Conservation (phyloP, 148 eudicot species). For the Heliosperma pusillum region DNA sequence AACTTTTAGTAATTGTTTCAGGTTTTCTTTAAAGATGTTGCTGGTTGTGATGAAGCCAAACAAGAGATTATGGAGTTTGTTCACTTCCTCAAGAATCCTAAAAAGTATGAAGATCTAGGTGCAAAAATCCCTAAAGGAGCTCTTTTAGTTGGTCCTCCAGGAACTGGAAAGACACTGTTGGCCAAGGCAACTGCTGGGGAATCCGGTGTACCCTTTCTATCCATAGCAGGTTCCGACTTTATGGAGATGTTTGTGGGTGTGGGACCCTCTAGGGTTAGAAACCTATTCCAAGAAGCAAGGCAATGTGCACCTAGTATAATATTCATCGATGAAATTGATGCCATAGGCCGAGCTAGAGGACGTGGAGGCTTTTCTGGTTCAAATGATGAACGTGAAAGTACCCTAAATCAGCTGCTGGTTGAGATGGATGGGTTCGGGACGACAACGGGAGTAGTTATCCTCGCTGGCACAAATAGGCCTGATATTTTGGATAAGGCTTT, state of each 20-base stretch:
- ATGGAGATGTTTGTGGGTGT: slow-evolving; percentile 97
- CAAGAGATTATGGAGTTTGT: slow-evolving; percentile 87
- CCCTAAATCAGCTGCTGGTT: slow-evolving; percentile 81
- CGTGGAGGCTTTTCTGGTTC: slow-evolving; percentile 72
- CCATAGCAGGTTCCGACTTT: slow-evolving; percentile 89
- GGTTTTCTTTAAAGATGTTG: slow-evolving; percentile 53
- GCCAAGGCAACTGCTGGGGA: slow-evolving; percentile 97
- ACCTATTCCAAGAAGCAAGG: slow-evolving; percentile 80
- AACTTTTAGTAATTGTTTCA: slow-evolving; percentile 2
- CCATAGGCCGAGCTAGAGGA: slow-evolving; percentile 86
- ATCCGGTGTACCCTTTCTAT: slow-evolving; percentile 91
- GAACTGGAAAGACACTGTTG: slow-evolving; percentile 87
- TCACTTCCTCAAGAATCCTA: slow-evolving; percentile 88
- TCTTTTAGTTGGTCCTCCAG: slow-evolving; percentile 93
- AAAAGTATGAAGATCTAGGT: slow-evolving; percentile 75
- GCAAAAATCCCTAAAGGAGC: slow-evolving; percentile 96
- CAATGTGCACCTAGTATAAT: slow-evolving; percentile 87
- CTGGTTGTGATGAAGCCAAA: slow-evolving; percentile 82
- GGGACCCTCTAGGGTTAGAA: slow-evolving; percentile 87
- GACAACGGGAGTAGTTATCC: slow-evolving; percentile 76
- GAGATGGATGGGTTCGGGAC: slow-evolving; percentile 96
- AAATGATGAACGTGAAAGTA: slow-evolving; percentile 82
- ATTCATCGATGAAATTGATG: slow-evolving; percentile 95
- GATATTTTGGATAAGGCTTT: slow-evolving; percentile 87
- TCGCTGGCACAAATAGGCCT: slow-evolving; percentile 87